phyloP scores from a whole-genome alignment of 495 filamentous ascomycete genomes.

The Penicillium goetzii region DNA sequence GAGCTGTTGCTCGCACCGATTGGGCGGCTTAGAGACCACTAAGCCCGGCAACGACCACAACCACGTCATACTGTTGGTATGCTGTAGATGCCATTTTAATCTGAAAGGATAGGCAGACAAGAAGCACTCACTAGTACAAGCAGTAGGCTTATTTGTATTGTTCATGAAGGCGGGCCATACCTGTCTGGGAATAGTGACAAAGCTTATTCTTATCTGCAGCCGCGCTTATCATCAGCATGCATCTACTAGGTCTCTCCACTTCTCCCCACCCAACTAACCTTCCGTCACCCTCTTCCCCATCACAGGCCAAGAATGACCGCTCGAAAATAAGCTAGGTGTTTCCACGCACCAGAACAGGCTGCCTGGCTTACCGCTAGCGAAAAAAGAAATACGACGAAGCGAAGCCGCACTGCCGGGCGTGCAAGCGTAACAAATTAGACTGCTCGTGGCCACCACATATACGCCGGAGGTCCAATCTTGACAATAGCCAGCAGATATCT shows the following conservation, averaged over 20 bases:
- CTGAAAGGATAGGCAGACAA: not conserved
- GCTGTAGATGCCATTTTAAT: not conserved
- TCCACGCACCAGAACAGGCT: slow-evolving; percentile 13
- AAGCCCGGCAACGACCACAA: not conserved
- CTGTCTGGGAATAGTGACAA: too few relatives aligned
- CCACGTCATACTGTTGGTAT: not conserved
- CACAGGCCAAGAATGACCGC: too few relatives aligned
- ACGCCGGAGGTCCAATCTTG: not conserved
- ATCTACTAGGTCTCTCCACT: too few relatives aligned
- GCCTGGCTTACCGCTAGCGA: slow-evolving; percentile 11
- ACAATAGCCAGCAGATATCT: not conserved
- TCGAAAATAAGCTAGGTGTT: not conserved
- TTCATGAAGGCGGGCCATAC: too few relatives aligned
- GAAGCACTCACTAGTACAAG: too few relatives aligned
- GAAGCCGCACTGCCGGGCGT: not conserved
- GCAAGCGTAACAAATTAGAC: not conserved
- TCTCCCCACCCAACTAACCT: too few relatives aligned
- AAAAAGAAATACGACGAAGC: slow-evolving; percentile 24
- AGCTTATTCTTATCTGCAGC: not conserved
- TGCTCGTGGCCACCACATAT: slow-evolving; percentile 4
- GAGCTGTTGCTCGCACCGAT: not conserved
- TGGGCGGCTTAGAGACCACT: not conserved
- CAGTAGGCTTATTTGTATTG: too few relatives aligned
- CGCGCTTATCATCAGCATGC: not conserved
- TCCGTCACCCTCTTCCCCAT: too few relatives aligned